Base-by-base conservation (phyloP, 495 filamentous ascomycete species). In the Penicillium soppii region DNA sequence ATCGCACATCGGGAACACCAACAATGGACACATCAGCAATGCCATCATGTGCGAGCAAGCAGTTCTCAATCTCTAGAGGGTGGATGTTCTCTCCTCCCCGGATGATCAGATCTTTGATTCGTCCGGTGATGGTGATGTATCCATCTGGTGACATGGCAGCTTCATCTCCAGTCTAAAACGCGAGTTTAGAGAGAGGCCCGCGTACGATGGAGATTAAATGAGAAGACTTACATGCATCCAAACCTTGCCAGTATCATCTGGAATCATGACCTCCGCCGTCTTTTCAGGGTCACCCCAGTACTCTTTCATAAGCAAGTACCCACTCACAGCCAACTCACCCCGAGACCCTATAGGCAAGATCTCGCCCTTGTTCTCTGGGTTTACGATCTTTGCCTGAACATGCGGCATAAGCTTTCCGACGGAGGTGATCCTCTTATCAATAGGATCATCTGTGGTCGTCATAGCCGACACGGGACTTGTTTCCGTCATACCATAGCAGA, bases 401-500 rank as follows among this genome's bases (percentile, higher is more conserved):
- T 98, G 90, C 16, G 92, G 91, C 69, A 97, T 81, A 0, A 86
- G 74, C 25, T 78, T 69, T 1, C 94, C 94, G 0, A 97, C 90
- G 12, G 79, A 87, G 33, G 82, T 75, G 26, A 92, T 84, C 7
- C 94, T 75, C 62, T 90, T 89, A n/a, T 79, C 80, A 5, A 92
- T 72, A 1, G 91, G 86, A 61, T 97, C 94, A 32, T 83, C 70
- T 0, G 88, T 92, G 0, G 87, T 80, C 1, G 92, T 98, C 92
- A 97, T 97, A 38, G 82, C 83, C 33, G 83, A 88, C 1, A 96
- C 91, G n/a, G 94, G 94, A 40, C 82, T 86, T 0, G 94, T 98
- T 69, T 98, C 94, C 12, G 94, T 98, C 94, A 98, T 98, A 30
- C 91, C 94, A 67, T 98, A 98, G 74, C 94, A 96, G 58, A 96